A percentile compares a stretch with the other conserved stretches of the same genome.
phyloP scores from a whole-genome alignment of 371 early-diverging fungal genomes.

The Aphelidium insulamus region DNA sequence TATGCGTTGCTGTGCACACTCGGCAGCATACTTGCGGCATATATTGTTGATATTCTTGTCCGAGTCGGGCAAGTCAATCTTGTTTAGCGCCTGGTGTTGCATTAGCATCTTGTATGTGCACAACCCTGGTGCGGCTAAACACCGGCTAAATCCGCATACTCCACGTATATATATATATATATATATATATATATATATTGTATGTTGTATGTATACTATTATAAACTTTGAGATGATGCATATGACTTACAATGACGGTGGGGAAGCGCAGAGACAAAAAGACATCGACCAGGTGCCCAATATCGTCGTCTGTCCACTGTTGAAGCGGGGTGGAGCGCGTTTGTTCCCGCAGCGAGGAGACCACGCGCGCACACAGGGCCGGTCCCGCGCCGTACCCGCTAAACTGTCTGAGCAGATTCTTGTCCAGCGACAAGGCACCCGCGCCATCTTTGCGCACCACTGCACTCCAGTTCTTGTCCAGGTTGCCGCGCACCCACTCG shows the following conservation, averaged over 20 bases:
- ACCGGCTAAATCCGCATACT: neutral
- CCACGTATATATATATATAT: neutral
- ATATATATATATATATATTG: neutral
- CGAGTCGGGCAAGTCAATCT: constrained; percentile 54
- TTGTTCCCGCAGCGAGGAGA: too few species aligned
- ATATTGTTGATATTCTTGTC: constrained; percentile 55
- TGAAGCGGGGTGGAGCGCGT: too few species aligned
- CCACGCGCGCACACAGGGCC: neutral
- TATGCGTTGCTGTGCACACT: constrained; percentile 11
- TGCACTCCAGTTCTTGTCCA: constrained; percentile 34
- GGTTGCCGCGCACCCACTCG: constrained; percentile 42
- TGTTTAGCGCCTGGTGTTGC: constrained; percentile 34
- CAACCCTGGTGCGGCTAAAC: too few species aligned
- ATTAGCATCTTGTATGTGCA: too few species aligned
- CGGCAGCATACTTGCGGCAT: constrained; percentile 34
- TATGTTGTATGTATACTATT: neutral
- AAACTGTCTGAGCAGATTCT: constrained; percentile 1
- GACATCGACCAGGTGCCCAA: constrained; percentile 32
- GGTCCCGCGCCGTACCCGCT: constrained; percentile 3
- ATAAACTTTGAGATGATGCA: neutral
- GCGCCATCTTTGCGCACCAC: constrained; percentile 39
- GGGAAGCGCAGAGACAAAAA: constrained; percentile 57
- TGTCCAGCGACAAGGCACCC: too few species aligned
- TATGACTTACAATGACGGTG: constrained; percentile 28
- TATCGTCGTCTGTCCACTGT: too few species aligned